phyloP scores from a whole-genome alignment of 2,329 filamentous ascomycete species.

The Niveomyces coronatus region DNA sequence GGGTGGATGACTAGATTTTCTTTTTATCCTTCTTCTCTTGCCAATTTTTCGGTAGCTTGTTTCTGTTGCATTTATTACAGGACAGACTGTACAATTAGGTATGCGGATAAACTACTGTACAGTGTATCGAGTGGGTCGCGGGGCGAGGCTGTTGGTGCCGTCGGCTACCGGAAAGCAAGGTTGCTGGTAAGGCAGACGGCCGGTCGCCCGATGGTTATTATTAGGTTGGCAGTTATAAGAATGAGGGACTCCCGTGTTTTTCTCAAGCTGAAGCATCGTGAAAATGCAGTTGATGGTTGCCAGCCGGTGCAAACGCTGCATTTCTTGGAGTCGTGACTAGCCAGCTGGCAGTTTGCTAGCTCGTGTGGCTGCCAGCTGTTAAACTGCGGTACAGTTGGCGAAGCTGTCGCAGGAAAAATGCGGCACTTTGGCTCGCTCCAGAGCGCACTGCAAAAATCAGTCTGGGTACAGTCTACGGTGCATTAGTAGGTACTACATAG shows the following conservation, averaged over 20 bases:
- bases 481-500: too few relatives aligned
- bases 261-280: background rate
- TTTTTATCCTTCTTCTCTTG: too few relatives aligned
- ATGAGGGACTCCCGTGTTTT: too few relatives aligned
- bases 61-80: background rate
- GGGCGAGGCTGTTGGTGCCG: background rate
- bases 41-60: background rate
- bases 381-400: too few relatives aligned
- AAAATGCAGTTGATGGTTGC: background rate
- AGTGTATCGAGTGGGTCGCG: background rate
- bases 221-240: too few relatives aligned
- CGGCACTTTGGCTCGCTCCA: too few relatives aligned
- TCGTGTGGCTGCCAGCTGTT: constrained; percentile 2
- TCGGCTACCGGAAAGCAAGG: constrained; percentile 9
- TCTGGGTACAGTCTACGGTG: too few relatives aligned
- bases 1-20: too few relatives aligned
- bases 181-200: constrained; percentile 3
- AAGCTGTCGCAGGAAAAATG: too few relatives aligned
- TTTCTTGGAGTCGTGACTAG: background rate
- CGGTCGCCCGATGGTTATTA: too few relatives aligned
- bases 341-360: background rate
- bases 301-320: background rate
- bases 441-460: too few relatives aligned
- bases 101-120: too few relatives aligned
- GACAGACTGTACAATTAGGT: background rate